A percentile compares a stretch with the other conserved stretches of the same genome.
phyloP scores from a whole-genome alignment of 768 basidiomycete species.

The Lactarius hengduanensis region DNA sequence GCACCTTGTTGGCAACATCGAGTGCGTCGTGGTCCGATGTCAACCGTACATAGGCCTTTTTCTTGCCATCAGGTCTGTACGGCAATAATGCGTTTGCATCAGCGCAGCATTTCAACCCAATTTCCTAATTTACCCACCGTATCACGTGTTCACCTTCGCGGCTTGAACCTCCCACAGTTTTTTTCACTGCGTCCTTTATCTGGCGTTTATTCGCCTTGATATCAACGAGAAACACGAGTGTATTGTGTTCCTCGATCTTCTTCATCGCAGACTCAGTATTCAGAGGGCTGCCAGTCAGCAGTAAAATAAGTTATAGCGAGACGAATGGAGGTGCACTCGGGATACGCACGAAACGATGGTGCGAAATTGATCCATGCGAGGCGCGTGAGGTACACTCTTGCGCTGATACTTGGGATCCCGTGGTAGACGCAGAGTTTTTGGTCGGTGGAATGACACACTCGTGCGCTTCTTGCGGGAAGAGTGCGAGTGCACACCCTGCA shows the following conservation, averaged over 20 bases:
- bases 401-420: constrained; percentile 94
- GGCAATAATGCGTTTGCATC: not conserved
- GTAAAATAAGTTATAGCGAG: not conserved
- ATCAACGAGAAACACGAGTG: constrained; percentile 97
- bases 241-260: constrained; percentile 99
- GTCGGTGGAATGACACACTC: constrained; percentile 92
- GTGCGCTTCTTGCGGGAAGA: constrained; percentile 76
- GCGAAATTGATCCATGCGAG: constrained; percentile 95
- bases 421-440: constrained; percentile 84
- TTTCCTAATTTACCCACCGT: constrained; percentile 54
- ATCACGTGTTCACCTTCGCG: constrained; percentile 96
- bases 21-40: constrained; percentile 95
- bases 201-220: constrained; percentile 96
- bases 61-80: constrained; percentile 90
- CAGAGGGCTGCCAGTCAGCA: constrained; percentile 52
- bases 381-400: constrained; percentile 88
- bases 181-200: constrained; percentile 99
- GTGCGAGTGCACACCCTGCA: constrained; percentile 81
- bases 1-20: constrained; percentile 96
- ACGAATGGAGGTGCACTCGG: not conserved
- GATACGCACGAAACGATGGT: constrained; percentile 81
- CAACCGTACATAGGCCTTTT: constrained; percentile 98
- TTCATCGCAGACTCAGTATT: constrained; percentile 99
- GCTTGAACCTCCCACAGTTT: constrained; percentile 98
- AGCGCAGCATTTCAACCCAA: not conserved